Evolutionary conservation across 202 grass and related monocot species (phyloP).

Genomic region (Saccharum hybrid): DNA sequence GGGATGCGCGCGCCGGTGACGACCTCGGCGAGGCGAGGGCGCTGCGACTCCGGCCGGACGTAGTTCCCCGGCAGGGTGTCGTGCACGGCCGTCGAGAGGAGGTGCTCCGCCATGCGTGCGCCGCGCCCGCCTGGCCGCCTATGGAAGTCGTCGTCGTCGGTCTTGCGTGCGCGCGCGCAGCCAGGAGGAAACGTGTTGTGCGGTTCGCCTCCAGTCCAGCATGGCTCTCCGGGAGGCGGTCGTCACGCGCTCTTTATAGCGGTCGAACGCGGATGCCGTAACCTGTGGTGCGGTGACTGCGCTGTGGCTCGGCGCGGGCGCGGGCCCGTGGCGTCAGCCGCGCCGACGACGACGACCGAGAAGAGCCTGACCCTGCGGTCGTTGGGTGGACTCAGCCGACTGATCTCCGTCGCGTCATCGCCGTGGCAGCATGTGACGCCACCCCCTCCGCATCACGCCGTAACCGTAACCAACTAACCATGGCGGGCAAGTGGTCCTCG

Average conservation of each 20-base stretch:
- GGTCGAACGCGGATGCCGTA: neutral
- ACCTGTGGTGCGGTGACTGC: neutral
- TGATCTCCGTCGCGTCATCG: neutral
- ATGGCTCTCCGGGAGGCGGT: slow-evolving; percentile 2
- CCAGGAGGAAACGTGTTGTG: neutral
- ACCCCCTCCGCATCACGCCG: neutral
- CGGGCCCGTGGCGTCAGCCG: neutral
- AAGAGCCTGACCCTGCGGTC: neutral
- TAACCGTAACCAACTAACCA: neutral
- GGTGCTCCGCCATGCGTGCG: slow-evolving; percentile 57
- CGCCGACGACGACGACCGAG: neutral
- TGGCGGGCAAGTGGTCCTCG: neutral
- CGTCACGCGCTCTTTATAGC: slow-evolving; percentile 26
- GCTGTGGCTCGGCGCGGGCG: neutral
- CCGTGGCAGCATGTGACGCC: neutral
- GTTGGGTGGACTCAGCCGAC: neutral
- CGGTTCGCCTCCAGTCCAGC: neutral
- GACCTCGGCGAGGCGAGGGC: slow-evolving; percentile 64
- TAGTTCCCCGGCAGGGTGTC: slow-evolving; percentile 61
- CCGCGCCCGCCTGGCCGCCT: too few species aligned
- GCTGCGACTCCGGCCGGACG: too few species aligned
- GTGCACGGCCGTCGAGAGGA: slow-evolving; percentile 61
- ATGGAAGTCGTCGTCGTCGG: neutral
- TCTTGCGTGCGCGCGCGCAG: slow-evolving; percentile 11
- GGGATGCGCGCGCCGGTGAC: slow-evolving; percentile 64